These are phyloP conservation scores for Phytophthora gonapodyides DNA, from an alignment of 352 stramenopile genomes.

Conservation along the genomic window DNA sequence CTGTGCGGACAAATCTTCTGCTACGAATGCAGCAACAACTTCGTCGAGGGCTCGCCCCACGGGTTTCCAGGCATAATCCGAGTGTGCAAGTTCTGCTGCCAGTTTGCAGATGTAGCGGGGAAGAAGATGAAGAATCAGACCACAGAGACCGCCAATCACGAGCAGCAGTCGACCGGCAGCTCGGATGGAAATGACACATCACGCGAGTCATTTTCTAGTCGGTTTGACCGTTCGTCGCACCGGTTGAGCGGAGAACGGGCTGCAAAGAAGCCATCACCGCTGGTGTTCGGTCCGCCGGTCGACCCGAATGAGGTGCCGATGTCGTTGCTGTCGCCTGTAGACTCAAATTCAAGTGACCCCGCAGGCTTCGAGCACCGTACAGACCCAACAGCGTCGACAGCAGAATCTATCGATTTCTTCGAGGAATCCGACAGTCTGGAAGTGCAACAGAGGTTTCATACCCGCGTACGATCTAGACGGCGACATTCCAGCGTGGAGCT, in stretches of 20 bases:
- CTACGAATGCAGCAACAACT: slow-evolving; percentile 80
- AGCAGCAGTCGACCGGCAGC: slow-evolving; percentile 23
- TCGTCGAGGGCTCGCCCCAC: slow-evolving; percentile 64
- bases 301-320: slow-evolving; percentile 26
- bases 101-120: slow-evolving; percentile 50
- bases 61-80: slow-evolving; percentile 62
- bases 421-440: slow-evolving; percentile 33
- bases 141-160: slow-evolving; percentile 19
- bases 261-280: slow-evolving; percentile 36
- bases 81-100: slow-evolving; percentile 78
- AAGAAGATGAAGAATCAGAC: slow-evolving; percentile 30
- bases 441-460: slow-evolving; percentile 20
- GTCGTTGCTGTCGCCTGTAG: slow-evolving; percentile 34
- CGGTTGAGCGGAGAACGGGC: slow-evolving; percentile 21
- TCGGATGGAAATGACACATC: slow-evolving; percentile 28
- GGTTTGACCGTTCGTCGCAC: slow-evolving; percentile 32
- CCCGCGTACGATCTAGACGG: slow-evolving; percentile 19
- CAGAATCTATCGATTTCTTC: slow-evolving; percentile 34
- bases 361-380: slow-evolving; percentile 14
- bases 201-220: slow-evolving; percentile 21
- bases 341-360: slow-evolving; percentile 37
- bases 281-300: slow-evolving; percentile 41
- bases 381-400: slow-evolving; percentile 13
- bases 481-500: slow-evolving; percentile 73
- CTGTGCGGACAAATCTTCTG: slow-evolving; percentile 88